These are phyloP conservation scores for Pascua sp. DNA, from an alignment of 1,284 basidiomycete genomes.

Conservation along the genomic window DNA sequence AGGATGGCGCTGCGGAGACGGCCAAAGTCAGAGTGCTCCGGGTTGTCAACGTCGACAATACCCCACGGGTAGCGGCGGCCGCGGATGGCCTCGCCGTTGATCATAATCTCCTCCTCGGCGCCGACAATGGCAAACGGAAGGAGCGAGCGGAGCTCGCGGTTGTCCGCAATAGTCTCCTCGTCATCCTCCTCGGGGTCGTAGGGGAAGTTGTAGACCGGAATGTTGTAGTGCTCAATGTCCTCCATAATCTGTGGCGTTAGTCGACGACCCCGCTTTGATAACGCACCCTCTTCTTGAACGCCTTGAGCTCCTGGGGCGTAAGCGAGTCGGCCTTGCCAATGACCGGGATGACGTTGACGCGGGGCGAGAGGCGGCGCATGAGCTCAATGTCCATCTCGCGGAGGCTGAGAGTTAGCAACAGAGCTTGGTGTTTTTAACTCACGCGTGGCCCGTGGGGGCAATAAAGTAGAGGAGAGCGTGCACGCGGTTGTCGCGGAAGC, in stretches of 20 bases:
- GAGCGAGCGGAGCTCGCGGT: constrained; percentile 83
- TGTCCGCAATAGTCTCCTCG: constrained; percentile 97
- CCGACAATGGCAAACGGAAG: constrained; percentile 97
- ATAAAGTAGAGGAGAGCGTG: constrained; percentile 98
- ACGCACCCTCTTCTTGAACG: constrained; percentile 92
- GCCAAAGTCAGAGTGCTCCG: constrained; percentile 95
- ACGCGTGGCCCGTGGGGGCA: constrained; percentile 80
- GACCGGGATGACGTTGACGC: constrained; percentile 98
- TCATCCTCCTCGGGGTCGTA: constrained; percentile 99
- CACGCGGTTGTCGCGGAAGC: constrained; percentile 95
- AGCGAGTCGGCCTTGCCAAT: constrained; percentile 96
- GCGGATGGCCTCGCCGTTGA: constrained; percentile 85
- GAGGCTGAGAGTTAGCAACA: constrained; percentile 56
- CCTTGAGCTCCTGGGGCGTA: constrained; percentile 83
- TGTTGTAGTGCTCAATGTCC: constrained; percentile 97
- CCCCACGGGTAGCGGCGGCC: constrained; percentile 97
- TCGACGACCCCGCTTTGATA: neutral
- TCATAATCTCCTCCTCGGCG: constrained; percentile 92
- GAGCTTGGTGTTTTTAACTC: constrained; percentile 25
- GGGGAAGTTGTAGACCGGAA: constrained; percentile 99
- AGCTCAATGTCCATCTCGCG: constrained; percentile 99
- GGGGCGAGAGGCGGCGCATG: constrained; percentile 91
- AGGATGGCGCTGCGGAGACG: constrained; percentile 85
- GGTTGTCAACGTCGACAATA: constrained; percentile 97
- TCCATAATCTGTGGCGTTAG: constrained; percentile 79